Base-by-base conservation (phyloP, 2,329 filamentous ascomycete genomes). In the Fusarium sp. region DNA sequence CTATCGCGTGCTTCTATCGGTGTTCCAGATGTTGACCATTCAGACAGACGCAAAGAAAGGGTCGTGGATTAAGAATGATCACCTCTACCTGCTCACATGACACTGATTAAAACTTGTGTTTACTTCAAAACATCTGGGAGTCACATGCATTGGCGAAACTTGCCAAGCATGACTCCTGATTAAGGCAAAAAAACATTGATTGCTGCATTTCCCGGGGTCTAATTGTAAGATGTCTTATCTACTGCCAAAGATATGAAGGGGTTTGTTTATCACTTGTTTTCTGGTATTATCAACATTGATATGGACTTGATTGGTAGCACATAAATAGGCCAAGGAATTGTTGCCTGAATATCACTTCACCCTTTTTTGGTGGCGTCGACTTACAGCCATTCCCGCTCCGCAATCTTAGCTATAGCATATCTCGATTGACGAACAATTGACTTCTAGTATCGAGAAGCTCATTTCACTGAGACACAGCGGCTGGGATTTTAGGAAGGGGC, bases 51-150 rank as follows among this genome's bases (percentile, higher is more conserved):
- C 16, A 38, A 38, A 38, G 16, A 11, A 38, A 38, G 32, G 32
- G 16, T 38, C 3, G 16, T 0, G 5, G 5, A 38, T n/a, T 4
- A 18, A 11, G 5, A 38, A 9, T 4, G 16, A 8, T 10, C 2
- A 38, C 16, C 16, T 18, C 16, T 10, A 16, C 16, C 16, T 34
- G 4, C 32, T 34, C 32, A 10, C 8, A 18, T 4, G 5, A 6
- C 2, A 38, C 9, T n/a, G 32, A 11, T 38, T 16, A 38, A 38
- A 38, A 18, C 2, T 11, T 11, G 32, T 18, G 16, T 38, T 38
- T 38, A 38, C 16, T 6, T 38, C 16, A 38, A 38, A 38, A 11
- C 5, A 10, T 11, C 9, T 11, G 16, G 3, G 32, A 11, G 32
- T 38, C 32, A 38, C 32, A 6, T 16, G 3, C 9, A 18, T 38